phyloP scores from a whole-genome alignment of 768 basidiomycete species.

The Russula dissimulans region DNA sequence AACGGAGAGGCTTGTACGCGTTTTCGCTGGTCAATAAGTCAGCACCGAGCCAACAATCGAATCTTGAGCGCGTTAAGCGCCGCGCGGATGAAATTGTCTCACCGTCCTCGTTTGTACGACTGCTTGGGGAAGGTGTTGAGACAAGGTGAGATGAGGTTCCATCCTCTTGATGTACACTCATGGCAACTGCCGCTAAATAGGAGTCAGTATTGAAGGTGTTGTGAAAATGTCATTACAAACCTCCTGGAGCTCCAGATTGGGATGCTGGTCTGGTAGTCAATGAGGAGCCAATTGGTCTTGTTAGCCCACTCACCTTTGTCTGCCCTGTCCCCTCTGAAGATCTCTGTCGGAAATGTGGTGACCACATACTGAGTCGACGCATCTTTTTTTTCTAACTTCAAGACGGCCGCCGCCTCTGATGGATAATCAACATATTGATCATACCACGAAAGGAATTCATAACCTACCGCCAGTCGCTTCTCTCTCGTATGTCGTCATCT shows the following conservation, averaged over 20 bases:
- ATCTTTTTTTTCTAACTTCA: not conserved
- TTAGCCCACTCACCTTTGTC: not conserved
- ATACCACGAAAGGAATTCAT: not conserved
- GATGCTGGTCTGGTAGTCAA: not conserved
- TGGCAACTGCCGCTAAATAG: not conserved
- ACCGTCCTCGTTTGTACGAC: not conserved
- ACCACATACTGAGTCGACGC: not conserved
- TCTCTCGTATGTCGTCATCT: not conserved
- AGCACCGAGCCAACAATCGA: not conserved
- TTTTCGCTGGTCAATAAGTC: not conserved
- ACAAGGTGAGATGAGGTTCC: too few relatives aligned
- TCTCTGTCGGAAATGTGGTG: not conserved
- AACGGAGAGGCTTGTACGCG: not conserved
- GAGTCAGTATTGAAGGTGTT: not conserved
- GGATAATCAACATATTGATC: not conserved
- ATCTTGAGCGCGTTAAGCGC: not conserved
- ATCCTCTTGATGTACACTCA: too few relatives aligned
- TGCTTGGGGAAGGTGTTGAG: too few relatives aligned
- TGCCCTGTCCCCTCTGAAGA: not conserved
- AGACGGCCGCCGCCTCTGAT: not conserved
- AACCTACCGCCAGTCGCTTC: not conserved
- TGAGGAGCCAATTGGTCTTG: too few relatives aligned
- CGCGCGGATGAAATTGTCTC: not conserved
- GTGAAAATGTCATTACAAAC: not conserved
- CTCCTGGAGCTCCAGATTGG: not conserved